Conservation (phyloP, 257 asterid species). For the Eustoma russellianum region DNA sequence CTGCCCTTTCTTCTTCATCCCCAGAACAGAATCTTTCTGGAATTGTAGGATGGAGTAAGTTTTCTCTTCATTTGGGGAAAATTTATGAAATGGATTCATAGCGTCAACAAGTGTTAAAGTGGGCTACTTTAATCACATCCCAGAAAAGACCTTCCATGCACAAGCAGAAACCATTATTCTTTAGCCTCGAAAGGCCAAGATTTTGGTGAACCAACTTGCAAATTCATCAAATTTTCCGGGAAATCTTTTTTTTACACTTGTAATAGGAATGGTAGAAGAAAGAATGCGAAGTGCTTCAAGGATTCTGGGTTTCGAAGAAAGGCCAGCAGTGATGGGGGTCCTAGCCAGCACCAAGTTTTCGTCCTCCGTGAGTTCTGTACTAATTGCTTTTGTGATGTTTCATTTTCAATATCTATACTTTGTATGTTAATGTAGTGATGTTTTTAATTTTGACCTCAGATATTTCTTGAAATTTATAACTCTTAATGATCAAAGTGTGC, state of each 20-base stretch:
- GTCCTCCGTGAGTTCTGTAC: constrained; percentile 35
- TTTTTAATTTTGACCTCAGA: too few relatives aligned
- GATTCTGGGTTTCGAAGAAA: constrained; percentile 21
- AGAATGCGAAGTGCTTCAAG: constrained; percentile 17
- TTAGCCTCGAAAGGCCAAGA: constrained; percentile 9
- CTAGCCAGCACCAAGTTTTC: constrained; percentile 30
- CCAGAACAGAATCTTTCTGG: background rate
- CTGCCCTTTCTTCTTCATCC: background rate
- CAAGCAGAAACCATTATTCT: constrained; percentile 19
- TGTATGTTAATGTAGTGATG: too few relatives aligned
- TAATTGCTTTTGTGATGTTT: constrained; percentile 3
- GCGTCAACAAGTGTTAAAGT: constrained; percentile 37
- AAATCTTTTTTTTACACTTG: constrained; percentile 1
- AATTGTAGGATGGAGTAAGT: background rate
- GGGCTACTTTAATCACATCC: constrained; percentile 28
- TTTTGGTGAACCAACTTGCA: background rate
- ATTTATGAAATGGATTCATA: constrained; percentile 28
- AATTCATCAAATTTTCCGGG: background rate
- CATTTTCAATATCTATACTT: constrained; percentile 2
- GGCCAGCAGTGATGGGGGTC: constrained; percentile 44
- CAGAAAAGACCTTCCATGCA: constrained; percentile 14
- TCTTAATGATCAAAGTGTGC: too few relatives aligned
- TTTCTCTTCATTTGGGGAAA: too few relatives aligned
- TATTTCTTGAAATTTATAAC: too few relatives aligned
- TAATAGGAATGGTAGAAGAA: constrained; percentile 7